Conservation (phyloP, 257 asterid species). For the Echium plantagineum region DNA sequence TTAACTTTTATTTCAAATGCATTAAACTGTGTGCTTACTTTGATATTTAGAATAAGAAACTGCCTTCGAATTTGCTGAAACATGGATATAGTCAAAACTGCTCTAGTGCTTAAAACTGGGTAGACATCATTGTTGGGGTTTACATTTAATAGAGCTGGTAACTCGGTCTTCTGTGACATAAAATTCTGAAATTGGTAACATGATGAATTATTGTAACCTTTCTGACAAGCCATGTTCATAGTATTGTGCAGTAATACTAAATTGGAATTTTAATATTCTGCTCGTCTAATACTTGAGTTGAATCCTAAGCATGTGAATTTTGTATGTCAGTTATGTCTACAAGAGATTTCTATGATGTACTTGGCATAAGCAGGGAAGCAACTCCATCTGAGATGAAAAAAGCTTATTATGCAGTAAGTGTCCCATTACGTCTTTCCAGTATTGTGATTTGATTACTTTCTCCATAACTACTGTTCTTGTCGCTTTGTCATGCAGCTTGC, state of each 20-base stretch:
- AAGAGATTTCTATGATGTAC: conserved; percentile 72
- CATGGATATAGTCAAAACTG: too few species aligned
- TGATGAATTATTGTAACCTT: background rate
- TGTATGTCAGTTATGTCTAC: conserved; percentile 32
- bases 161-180: background rate
- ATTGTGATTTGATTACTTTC: background rate
- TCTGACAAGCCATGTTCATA: background rate
- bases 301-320: background rate
- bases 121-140: too few species aligned
- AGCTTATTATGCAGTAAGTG: conserved; percentile 82
- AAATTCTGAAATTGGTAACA: background rate
- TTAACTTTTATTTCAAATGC: too few species aligned
- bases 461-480: background rate
- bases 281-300: background rate
- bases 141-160: too few species aligned
- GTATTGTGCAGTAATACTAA: background rate
- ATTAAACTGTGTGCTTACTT: background rate
- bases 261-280: too few species aligned
- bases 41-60: background rate
- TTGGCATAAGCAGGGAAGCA: conserved; percentile 61
- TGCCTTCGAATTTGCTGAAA: background rate
- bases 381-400: conserved; percentile 78
- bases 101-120: background rate
- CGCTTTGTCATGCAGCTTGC: conserved; percentile 52
- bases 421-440: background rate